Conservation (phyloP, 305 asterid genomes). For the Fraxinus xanthoxyloides region DNA sequence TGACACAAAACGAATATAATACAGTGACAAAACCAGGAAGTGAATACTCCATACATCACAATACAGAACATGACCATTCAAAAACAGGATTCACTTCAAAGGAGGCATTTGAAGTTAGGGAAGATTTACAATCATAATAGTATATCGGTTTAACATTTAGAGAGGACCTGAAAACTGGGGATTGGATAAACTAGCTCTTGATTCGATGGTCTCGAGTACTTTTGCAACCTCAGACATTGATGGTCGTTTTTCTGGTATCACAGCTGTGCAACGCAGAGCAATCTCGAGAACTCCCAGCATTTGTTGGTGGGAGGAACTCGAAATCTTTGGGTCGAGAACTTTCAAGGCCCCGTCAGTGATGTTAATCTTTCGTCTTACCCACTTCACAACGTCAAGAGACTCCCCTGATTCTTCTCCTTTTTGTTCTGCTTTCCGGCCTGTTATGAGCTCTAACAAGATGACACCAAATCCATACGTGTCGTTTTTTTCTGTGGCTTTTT, state of each 20-base stretch:
- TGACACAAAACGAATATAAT: background rate
- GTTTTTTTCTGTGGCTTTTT: conserved; percentile 63
- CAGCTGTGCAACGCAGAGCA: conserved; percentile 58
- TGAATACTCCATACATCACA: background rate
- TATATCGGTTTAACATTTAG: conserved; percentile 28
- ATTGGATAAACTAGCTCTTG: conserved; percentile 30
- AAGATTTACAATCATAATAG: conserved; percentile 3
- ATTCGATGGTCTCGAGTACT: conserved; percentile 48
- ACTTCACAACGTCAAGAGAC: conserved; percentile 60
- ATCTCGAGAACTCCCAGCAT: conserved; percentile 67
- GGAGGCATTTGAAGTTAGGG: background rate
- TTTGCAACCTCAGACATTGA: conserved; percentile 59
- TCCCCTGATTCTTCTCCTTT: conserved; percentile 24
- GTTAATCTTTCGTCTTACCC: conserved; percentile 83
- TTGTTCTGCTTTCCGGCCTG: conserved; percentile 63
- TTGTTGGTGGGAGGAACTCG: conserved; percentile 42
- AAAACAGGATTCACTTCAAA: conserved; percentile 20
- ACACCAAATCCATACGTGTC: conserved; percentile 73
- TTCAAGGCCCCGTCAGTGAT: conserved; percentile 52
- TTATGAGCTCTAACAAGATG: conserved; percentile 65
- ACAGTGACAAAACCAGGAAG: conserved; percentile 15
- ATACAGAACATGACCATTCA: background rate
- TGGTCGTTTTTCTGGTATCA: conserved; percentile 76
- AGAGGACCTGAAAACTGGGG: conserved; percentile 37
- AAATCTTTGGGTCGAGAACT: conserved; percentile 66